Conservation (phyloP, 306 rosid species). For the Leucaena leucocephala region DNA sequence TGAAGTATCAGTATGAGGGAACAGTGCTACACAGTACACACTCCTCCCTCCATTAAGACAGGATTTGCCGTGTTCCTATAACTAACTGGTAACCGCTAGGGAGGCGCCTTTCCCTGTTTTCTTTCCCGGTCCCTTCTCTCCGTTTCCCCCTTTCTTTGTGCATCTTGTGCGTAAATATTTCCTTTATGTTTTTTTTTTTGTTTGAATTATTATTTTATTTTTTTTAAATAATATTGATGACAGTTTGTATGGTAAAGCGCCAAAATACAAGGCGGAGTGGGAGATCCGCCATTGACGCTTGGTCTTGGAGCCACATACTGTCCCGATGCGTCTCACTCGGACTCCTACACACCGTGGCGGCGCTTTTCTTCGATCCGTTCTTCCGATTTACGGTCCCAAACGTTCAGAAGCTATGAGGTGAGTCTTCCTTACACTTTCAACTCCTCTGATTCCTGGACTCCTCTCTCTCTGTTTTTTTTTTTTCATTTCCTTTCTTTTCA, state of each 20-base stretch:
- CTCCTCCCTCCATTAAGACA: neutral
- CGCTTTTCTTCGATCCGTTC: slow-evolving; percentile 42
- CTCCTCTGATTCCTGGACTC: neutral
- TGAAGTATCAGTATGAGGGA: no score
- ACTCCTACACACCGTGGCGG: slow-evolving; percentile 31
- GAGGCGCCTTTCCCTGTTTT: neutral
- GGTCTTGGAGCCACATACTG: neutral
- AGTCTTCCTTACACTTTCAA: slow-evolving; percentile 28
- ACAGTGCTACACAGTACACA: neutral
- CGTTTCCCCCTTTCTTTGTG: neutral
- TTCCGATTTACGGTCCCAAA: slow-evolving; percentile 31
- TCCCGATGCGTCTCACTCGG: slow-evolving; percentile 44
- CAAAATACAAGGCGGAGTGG: slow-evolving; percentile 31
- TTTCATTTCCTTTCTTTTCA: neutral
- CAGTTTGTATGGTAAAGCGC: slow-evolving; percentile 3
- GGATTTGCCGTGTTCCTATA: neutral
- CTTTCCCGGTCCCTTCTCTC: neutral
- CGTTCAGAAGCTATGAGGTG: slow-evolving; percentile 63
- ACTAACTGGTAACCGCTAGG: neutral
- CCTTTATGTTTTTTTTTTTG: neutral
- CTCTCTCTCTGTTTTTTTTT: no score
- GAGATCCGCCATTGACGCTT: slow-evolving; percentile 54
- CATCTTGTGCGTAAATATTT: slow-evolving; percentile 3
- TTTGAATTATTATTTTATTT: neutral
- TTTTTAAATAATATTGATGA: slow-evolving; percentile 1